A percentile compares a stretch with the other conserved stretches of the same genome.
These are phyloP conservation scores for Cytospora piceicola DNA, from an alignment of 2,329 filamentous ascomycete genomes.

Conservation along the genomic window DNA sequence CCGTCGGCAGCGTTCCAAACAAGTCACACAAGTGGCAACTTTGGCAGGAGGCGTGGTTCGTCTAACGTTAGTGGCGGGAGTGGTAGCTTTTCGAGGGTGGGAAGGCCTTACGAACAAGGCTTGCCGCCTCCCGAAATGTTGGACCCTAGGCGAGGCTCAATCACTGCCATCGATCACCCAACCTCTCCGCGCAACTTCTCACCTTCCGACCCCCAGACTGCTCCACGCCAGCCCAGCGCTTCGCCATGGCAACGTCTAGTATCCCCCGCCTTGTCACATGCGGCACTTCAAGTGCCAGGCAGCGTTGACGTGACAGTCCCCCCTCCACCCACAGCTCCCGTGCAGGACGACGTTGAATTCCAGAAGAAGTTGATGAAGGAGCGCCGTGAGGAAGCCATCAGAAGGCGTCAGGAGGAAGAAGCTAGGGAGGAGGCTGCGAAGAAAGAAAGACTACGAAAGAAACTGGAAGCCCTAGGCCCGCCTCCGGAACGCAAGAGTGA, in stretches of 20 bases:
- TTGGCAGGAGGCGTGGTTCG: slow-evolving; percentile 78
- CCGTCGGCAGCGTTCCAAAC: slow-evolving; percentile 88
- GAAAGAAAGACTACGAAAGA: slow-evolving; percentile 71
- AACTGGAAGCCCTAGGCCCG: slow-evolving; percentile 71
- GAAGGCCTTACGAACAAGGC: slow-evolving; percentile 48
- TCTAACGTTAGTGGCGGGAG: slow-evolving; percentile 91
- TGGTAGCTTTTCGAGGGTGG: slow-evolving; percentile 63
- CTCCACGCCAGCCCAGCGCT: slow-evolving; percentile 37
- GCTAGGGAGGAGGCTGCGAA: slow-evolving; percentile 73
- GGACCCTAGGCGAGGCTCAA: slow-evolving; percentile 52
- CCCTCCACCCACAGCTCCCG: slow-evolving; percentile 37
- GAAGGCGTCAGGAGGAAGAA: slow-evolving; percentile 69
- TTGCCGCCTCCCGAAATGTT: slow-evolving; percentile 49
- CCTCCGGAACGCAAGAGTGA: slow-evolving; percentile 62
- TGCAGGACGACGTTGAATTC: slow-evolving; percentile 61
- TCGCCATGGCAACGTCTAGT: slow-evolving; percentile 47
- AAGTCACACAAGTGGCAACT: slow-evolving; percentile 68
- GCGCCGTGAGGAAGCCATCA: slow-evolving; percentile 69
- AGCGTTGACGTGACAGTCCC: slow-evolving; percentile 39
- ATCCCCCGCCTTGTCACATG: slow-evolving; percentile 50
- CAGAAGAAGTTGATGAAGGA: slow-evolving; percentile 76
- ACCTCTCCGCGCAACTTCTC: slow-evolving; percentile 51
- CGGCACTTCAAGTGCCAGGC: slow-evolving; percentile 41
- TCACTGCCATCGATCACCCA: slow-evolving; percentile 56
- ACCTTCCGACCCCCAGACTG: slow-evolving; percentile 42